These are phyloP conservation scores for Adansonia grandidieri DNA, from an alignment of 441 rosid species.

Conservation along the genomic window DNA sequence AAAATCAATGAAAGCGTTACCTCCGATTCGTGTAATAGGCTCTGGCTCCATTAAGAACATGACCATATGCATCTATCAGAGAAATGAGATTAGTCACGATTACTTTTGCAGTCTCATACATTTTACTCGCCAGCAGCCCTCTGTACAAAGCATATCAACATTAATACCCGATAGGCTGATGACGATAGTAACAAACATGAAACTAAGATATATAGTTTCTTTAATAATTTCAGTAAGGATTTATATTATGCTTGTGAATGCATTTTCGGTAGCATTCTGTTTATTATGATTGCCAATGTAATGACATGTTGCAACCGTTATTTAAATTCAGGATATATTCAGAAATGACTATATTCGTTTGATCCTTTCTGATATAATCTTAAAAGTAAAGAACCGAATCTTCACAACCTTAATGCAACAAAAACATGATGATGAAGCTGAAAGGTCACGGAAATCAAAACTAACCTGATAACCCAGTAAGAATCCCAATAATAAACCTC, in stretches of 20 bases:
- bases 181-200: neutral
- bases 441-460: neutral
- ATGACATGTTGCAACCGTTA: too few relatives aligned
- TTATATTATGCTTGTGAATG: too few relatives aligned
- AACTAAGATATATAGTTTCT: neutral
- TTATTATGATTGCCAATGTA: too few relatives aligned
- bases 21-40: constrained; percentile 85
- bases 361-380: neutral
- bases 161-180: neutral
- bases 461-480: constrained; percentile 85
- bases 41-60: constrained; percentile 78
- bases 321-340: too few relatives aligned
- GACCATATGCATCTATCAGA: constrained; percentile 65
- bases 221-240: too few relatives aligned
- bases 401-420: too few relatives aligned
- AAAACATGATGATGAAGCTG: neutral
- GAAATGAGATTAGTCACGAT: constrained; percentile 72
- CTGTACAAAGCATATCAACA: constrained; percentile 40
- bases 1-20: constrained; percentile 37
- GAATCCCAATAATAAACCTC: constrained; percentile 99
- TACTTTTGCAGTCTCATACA: constrained; percentile 74
- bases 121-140: constrained; percentile 83
- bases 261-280: too few relatives aligned
- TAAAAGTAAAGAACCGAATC: too few relatives aligned
- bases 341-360: neutral